phyloP scores from a whole-genome alignment of 345 rosid genomes.

The Populus simonii region DNA sequence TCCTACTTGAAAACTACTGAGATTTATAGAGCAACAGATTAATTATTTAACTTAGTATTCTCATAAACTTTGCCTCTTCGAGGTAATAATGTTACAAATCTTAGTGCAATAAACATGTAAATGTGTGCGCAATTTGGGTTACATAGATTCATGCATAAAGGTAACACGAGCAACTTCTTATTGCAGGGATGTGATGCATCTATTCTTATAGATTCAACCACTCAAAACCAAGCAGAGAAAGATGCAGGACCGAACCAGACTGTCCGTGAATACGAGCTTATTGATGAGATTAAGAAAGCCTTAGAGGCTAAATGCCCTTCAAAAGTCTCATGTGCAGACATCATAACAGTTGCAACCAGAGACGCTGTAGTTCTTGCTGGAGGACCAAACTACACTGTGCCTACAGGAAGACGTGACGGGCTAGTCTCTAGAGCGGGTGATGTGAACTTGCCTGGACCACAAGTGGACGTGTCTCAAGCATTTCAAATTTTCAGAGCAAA shows the following conservation, averaged over 20 bases:
- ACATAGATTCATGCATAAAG: too few species aligned
- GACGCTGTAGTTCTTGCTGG: constrained; percentile 55
- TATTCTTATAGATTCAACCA: constrained; percentile 55
- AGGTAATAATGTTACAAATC: too few species aligned
- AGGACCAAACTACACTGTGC: constrained; percentile 48
- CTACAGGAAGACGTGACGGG: constrained; percentile 67
- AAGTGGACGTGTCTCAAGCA: constrained; percentile 37
- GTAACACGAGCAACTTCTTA: not conserved
- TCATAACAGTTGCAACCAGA: constrained; percentile 56
- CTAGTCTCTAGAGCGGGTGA: constrained; percentile 37
- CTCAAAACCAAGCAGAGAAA: constrained; percentile 47
- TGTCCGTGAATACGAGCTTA: constrained; percentile 56
- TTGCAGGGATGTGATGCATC: constrained; percentile 81
- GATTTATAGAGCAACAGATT: too few species aligned
- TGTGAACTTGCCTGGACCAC: constrained; percentile 65
- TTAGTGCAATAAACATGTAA: too few species aligned
- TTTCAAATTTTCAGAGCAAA: constrained; percentile 35
- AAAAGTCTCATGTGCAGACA: constrained; percentile 73
- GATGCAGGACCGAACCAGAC: constrained; percentile 62
- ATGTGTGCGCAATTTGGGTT: too few species aligned
- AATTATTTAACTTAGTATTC: too few species aligned
- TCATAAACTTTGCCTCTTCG: too few species aligned
- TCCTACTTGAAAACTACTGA: not conserved
- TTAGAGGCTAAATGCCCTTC: constrained; percentile 56
- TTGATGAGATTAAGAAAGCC: constrained; percentile 53